Base-by-base conservation (phyloP, 2,329 filamentous ascomycete species). In the Lasiodiplodia gonubiensis region DNA sequence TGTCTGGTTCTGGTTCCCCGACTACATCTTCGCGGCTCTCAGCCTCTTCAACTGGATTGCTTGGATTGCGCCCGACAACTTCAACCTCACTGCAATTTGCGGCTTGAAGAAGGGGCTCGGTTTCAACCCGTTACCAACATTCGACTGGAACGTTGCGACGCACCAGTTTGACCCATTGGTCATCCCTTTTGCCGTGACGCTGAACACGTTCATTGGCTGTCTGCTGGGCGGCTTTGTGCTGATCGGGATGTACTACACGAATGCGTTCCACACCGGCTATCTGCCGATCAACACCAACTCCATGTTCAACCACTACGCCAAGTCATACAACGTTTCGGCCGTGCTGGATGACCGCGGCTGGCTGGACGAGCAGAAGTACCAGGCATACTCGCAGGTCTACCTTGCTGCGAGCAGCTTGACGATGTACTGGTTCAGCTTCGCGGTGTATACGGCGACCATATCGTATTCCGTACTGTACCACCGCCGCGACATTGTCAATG, bases 21-120 rank as follows among this genome's bases (percentile, higher is more conserved):
- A 89, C 0, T 91, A 86, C 68, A 82, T 93, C 11, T 89, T 87
- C 18, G 88, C 90, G 69, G 91, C 88, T 67, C 79, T 92, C 8
- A 90, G 88, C 70, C 85, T 89, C 8, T 92, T 92, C 71, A 89
- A 90, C 8, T 90, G 91, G 73, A 82, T 86, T 7, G 92, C 90
- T 0, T 92, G 48, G 72, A 85, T 92, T 67, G 86, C 86, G 2
- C 91, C 91, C 0, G 82, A 92, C 59, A 92, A 86, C 68, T 82
- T 86, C 0, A 79, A 91, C 11, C 77, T 93, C 48, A 93, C 93
- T 70, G 90, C 93, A 74, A 74, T 93, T 1, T 93, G 93, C 71
- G 91, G 91, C 1, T 89, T 89, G 1, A 83, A 82, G 60, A 90
- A 88, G 0, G 90, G 91, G 0, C 70, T 93, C 3, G 90, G 88